Evolutionary conservation across 2,329 filamentous ascomycete species (phyloP).

Genomic region (Fusarium dlaminii): DNA sequence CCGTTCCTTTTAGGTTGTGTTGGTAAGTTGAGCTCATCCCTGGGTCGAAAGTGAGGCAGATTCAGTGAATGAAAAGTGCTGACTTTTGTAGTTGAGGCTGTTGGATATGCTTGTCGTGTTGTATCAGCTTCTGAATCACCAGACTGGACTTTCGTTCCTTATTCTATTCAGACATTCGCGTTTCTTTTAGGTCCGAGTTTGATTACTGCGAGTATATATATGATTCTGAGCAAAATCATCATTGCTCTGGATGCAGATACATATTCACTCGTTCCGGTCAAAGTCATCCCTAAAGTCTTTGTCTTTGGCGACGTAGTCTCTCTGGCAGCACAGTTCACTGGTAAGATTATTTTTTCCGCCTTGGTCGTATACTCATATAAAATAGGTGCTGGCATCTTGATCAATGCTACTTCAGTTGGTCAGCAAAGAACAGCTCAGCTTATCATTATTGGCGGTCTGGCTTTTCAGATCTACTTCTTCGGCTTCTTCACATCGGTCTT

Average conservation of each 20-base stretch:
- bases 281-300: constrained; percentile 59
- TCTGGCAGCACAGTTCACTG: constrained; percentile 44
- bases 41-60: too few species aligned
- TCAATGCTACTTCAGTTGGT: constrained; percentile 30
- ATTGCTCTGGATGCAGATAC: constrained; percentile 47
- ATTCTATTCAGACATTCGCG: constrained; percentile 50
- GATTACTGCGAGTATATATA: constrained; percentile 56
- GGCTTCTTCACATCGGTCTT: constrained; percentile 60
- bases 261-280: constrained; percentile 52
- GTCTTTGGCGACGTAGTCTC: constrained; percentile 58
- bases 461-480: constrained; percentile 64
- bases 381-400: constrained; percentile 32
- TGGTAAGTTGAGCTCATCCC: constrained; percentile 46
- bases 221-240: constrained; percentile 55
- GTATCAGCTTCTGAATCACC: constrained; percentile 53
- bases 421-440: constrained; percentile 49
- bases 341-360: not conserved
- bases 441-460: constrained; percentile 61
- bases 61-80: not conserved
- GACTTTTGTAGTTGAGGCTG: constrained; percentile 28
- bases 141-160: constrained; percentile 43
- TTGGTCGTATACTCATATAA: not conserved
- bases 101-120: constrained; percentile 57
- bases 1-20: constrained; percentile 60
- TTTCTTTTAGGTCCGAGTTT: constrained; percentile 50